phyloP scores from a whole-genome alignment of 495 filamentous ascomycete genomes.

The Hypoxylon fuscum region DNA sequence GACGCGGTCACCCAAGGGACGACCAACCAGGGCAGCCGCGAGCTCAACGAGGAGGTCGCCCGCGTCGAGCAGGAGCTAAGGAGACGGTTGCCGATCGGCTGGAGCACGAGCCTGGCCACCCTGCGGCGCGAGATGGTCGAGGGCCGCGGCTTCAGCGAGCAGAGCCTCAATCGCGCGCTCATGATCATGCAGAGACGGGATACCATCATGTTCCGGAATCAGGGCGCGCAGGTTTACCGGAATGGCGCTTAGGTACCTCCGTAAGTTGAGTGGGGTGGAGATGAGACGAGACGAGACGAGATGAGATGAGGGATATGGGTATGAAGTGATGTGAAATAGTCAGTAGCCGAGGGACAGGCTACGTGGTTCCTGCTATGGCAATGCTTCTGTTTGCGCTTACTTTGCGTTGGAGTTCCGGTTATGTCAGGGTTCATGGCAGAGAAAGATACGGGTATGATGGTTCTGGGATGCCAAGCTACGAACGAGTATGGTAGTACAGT shows the following conservation, averaged over 20 bases:
- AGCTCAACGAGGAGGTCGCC: slow-evolving; percentile 86
- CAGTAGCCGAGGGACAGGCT: neutral
- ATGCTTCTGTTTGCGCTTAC: slow-evolving; percentile 7
- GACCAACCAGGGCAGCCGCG: slow-evolving; percentile 78
- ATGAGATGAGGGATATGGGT: neutral
- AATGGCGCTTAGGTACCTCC: slow-evolving; percentile 65
- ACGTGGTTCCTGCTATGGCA: slow-evolving; percentile 16
- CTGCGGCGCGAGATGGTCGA: slow-evolving; percentile 91
- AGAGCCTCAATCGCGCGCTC: slow-evolving; percentile 82
- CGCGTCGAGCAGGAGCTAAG: slow-evolving; percentile 93
- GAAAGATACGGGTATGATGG: slow-evolving; percentile 18
- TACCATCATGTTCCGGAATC: slow-evolving; percentile 88
- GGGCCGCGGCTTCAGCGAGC: slow-evolving; percentile 84
- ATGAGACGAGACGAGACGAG: too few relatives aligned
- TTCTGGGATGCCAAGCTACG: slow-evolving; percentile 6
- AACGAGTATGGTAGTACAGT: slow-evolving; percentile 11
- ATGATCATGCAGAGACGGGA: slow-evolving; percentile 87
- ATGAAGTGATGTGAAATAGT: neutral
- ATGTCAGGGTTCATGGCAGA: slow-evolving; percentile 6
- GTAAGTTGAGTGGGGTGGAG: too few relatives aligned
- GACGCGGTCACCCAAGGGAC: slow-evolving; percentile 93
- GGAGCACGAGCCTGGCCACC: slow-evolving; percentile 89
- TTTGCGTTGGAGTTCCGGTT: slow-evolving; percentile 26
- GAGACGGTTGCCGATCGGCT: slow-evolving; percentile 89
- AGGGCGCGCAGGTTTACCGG: slow-evolving; percentile 88